Evolutionary conservation across 495 filamentous ascomycete species (phyloP).

Genomic region (Peziza echinospora): DNA sequence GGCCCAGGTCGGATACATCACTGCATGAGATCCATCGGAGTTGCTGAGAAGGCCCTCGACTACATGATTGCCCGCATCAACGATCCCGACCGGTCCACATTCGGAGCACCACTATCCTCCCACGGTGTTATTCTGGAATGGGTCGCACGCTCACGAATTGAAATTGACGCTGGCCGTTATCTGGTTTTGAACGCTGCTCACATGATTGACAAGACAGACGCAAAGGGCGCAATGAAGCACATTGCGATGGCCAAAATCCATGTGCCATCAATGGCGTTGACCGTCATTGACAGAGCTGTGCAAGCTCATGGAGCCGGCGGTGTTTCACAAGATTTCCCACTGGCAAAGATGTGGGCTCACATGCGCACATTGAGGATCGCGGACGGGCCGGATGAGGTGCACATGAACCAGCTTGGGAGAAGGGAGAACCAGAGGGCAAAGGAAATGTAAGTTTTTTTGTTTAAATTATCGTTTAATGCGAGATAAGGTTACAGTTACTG

Average conservation of each 20-base stretch:
- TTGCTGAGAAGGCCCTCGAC: constrained; percentile 58
- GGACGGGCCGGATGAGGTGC: constrained; percentile 85
- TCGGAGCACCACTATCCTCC: constrained; percentile 54
- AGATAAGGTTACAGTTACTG: background rate
- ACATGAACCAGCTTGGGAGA: constrained; percentile 71
- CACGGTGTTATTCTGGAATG: constrained; percentile 87
- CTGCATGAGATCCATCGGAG: constrained; percentile 76
- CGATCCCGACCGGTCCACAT: constrained; percentile 65
- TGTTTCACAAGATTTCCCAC: constrained; percentile 73
- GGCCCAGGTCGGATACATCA: constrained; percentile 88
- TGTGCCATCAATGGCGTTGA: constrained; percentile 52
- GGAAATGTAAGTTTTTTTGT: constrained; percentile 26
- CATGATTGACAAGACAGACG: constrained; percentile 64
- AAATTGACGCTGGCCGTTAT: constrained; percentile 71
- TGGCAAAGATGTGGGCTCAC: constrained; percentile 69
- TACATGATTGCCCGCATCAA: constrained; percentile 82
- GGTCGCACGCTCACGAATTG: constrained; percentile 73
- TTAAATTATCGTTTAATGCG: background rate
- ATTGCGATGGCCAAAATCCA: constrained; percentile 78
- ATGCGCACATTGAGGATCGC: constrained; percentile 67
- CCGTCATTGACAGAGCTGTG: constrained; percentile 69
- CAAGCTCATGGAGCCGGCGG: constrained; percentile 72
- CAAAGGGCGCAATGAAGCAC: constrained; percentile 59
- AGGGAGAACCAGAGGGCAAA: constrained; percentile 55
- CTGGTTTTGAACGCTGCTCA: constrained; percentile 76